Evolutionary conservation across 2,329 filamentous ascomycete species (phyloP), one percentile per base, ranked within the genome.

Genomic region (Hymenoscyphus salicellus): DNA sequence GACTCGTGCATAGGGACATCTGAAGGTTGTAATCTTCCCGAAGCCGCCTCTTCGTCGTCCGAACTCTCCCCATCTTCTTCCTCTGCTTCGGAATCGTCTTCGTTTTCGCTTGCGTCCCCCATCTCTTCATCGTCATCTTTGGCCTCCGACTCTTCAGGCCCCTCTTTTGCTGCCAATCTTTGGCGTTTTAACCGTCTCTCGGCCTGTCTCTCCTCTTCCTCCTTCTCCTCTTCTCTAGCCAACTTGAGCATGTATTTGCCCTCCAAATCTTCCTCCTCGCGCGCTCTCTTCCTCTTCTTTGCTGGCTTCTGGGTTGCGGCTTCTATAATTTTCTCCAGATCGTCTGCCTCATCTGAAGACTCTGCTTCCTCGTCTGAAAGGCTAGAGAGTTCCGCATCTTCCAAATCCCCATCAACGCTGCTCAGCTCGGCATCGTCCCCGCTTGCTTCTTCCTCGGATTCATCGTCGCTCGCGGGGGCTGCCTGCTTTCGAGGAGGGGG

Each of bases 161-260:
- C 69, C 77, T 74, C 71, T 26, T 78, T 77, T 43, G 76, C 76
- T 56, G 78, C 74, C 11, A 77, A 76, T 67, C 84, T 88, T 60
- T 80, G 82, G 55, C 83, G 82, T 72, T 89, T 88, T 43, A 78
- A 72, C 58, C 77, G 75, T 58, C 76, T 73, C 41, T 76, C 67
- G 20, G 71, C 78, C 65, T 80, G 77, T 61, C 79, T 65, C 61
- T 79, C 81, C 61, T 80, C 74, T 63, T 83, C 80, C 75, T 84
- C 80, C 74, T 86, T 81, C 74, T 86, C 79, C 71, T 86, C 83
- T 72, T 88, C 77, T 74, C 86, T 78, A 70, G 81, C 83, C 33
- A 93, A 76, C 68, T 87, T 87, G 63, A 84, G 80, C 78, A 94
- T 80, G 72, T 93, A 93, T 60, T 84, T 85, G 63, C 82, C 84